Evolutionary conservation across 2,329 filamentous ascomycete species (phyloP), one percentile per base, ranked within the genome.

Genomic region (Mollisiaceae sp.): DNA sequence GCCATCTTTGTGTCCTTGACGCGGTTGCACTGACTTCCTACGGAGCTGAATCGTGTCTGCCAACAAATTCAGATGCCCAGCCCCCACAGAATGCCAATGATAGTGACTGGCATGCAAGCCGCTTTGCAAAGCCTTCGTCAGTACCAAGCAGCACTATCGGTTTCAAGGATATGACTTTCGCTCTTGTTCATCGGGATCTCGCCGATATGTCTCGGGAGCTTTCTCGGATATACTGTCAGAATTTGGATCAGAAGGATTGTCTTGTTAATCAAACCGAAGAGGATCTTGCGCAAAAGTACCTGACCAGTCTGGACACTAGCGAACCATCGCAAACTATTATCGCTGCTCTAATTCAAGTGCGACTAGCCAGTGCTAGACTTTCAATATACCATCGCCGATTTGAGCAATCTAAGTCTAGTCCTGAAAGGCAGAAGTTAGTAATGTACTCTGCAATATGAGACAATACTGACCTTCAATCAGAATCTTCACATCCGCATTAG

Each of bases 21-120:
- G 67, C 57, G 12, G 50, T 66, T 11, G 70, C 70, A 1, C 50
- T 70, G 2, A 64, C 24, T 14, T 66, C 45, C 3, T 72, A 66
- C 36, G 68, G 70, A 22, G 63, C 67, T 2, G 68, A 72, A 57
- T 70, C 70, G 2, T 69, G 65, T 45, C 63, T 72, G 6, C 70
- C 70, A 38, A 24, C 62, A 50, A 68, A 60, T 12, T 65, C 65
- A 6, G 70, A 70, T 60, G 18, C 63, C 18, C 52, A 45, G 12
- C 68, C 70, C 20, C 70, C 64, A 0, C 58, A 65, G 20, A 72
- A 72, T 39, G 64, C 70, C 52, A 69, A 70, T 60, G 70, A 72
- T n/a, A 54, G 57, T 9, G 70, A 72, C 35, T 72, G 70, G 70
- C 64, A 70, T 43, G 63, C 68, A 38, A 72, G 69, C 60, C 65